Conservation (phyloP, 2,329 filamentous ascomycete genomes). For the Microsporum ferrugineum region DNA sequence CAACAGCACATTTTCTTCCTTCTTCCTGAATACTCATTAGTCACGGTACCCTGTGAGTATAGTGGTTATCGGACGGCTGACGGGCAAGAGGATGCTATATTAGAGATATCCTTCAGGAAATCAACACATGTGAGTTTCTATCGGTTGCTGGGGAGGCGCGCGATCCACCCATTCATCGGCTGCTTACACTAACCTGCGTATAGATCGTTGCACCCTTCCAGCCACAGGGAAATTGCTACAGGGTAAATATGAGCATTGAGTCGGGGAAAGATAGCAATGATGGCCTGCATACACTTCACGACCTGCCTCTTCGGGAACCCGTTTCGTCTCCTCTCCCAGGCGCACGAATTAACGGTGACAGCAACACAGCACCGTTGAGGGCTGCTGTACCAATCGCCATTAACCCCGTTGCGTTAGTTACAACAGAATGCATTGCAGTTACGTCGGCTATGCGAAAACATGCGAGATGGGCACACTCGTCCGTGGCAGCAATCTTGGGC, state of each 20-base stretch:
- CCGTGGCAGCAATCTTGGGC: constrained; percentile 87
- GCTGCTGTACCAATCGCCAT: constrained; percentile 51
- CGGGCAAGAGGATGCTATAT: background rate
- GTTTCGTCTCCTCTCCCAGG: background rate
- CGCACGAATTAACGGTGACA: background rate
- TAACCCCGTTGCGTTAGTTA: constrained; percentile 83
- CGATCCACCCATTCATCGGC: background rate
- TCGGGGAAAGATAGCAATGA: constrained; percentile 3
- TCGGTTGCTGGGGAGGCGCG: background rate
- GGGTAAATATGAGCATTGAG: constrained; percentile 12
- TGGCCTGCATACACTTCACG: background rate
- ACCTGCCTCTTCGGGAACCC: background rate
- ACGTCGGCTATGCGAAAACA: constrained; percentile 97
- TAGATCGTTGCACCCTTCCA: background rate
- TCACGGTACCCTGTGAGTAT: background rate
- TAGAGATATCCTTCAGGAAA: background rate
- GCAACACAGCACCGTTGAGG: background rate
- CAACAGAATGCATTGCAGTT: constrained; percentile 97
- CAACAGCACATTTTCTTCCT: background rate
- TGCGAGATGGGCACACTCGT: constrained; percentile 89
- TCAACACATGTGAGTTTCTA: background rate
- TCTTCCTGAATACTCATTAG: background rate
- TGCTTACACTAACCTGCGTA: background rate
- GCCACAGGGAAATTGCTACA: background rate
- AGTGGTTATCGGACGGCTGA: background rate